phyloP scores from a whole-genome alignment of 805 yeast species.

The Pichia phayaonensis region DNA sequence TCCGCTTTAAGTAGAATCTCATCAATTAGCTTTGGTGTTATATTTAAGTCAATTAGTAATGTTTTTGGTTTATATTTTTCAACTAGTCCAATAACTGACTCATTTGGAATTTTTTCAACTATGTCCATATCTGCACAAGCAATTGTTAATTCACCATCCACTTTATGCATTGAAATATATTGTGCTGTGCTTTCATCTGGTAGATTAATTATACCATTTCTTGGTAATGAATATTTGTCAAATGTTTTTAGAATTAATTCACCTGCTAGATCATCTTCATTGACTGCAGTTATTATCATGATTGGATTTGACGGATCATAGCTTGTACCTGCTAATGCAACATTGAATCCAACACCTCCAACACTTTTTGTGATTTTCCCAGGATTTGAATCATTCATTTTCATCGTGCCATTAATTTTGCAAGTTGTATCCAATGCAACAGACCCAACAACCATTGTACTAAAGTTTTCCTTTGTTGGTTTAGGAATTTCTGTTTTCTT shows the following conservation, averaged over 20 bases:
- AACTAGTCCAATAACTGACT: slow-evolving; percentile 38
- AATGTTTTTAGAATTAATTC: slow-evolving; percentile 29
- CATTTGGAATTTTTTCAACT: slow-evolving; percentile 40
- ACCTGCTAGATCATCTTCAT: slow-evolving; percentile 48
- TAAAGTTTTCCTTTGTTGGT: slow-evolving; percentile 1
- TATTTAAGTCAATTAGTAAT: slow-evolving; percentile 63
- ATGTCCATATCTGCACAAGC: slow-evolving; percentile 87
- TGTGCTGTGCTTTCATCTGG: slow-evolving; percentile 46
- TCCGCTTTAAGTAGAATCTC: slow-evolving; percentile 27
- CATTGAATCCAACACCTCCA: slow-evolving; percentile 85
- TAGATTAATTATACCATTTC: slow-evolving; percentile 33
- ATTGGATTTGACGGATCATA: slow-evolving; percentile 26
- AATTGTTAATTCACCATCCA: slow-evolving; percentile 52
- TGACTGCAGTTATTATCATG: slow-evolving; percentile 49
- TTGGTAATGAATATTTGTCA: slow-evolving; percentile 22
- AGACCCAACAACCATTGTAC: slow-evolving; percentile 57
- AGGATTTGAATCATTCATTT: slow-evolving; percentile 63
- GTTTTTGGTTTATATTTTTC: slow-evolving; percentile 35
- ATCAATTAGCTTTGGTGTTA: slow-evolving; percentile 37
- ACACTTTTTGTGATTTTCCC: slow-evolving; percentile 43
- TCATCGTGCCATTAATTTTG: slow-evolving; percentile 27
- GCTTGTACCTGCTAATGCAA: slow-evolving; percentile 46
- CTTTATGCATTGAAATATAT: slow-evolving; percentile 62
- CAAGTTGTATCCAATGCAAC: slow-evolving; percentile 70
- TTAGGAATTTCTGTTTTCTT: background rate